Evolutionary conservation across 495 filamentous ascomycete genomes (phyloP), one percentile per base, ranked within the genome.

Genomic region (Aeminium ludgeri): DNA sequence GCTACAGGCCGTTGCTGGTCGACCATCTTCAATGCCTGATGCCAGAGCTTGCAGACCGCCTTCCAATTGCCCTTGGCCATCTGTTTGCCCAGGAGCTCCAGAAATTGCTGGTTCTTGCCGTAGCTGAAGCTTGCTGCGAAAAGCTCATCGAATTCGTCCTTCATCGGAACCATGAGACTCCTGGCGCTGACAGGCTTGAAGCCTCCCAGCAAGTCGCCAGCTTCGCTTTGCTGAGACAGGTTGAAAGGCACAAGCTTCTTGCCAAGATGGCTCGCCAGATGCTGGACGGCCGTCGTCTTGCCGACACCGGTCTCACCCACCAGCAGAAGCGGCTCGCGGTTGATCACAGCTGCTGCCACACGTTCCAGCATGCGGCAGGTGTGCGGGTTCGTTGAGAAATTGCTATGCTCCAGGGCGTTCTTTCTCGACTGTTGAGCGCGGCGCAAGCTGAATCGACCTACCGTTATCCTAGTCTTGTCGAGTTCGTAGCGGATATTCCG

Each of bases 281-380:
- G 85, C 54, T 99, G 91, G 33, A 99, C 75, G 10, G 87, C 77
- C 1, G 86, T 86, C 1, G 91, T 99, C 60, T 99, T 99, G 52
- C 91, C 91, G 36, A 89, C 93, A 61, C 91, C 91, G 2, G 91
- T 99, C 62, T 99, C 91, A 46, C 91, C 91, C 29, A 99, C 89
- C 37, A 99, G 73, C 20, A 99, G 61, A 7, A 92, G 71, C 1
- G 91, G 89, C 54, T 99, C 91, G 3, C 73, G 70, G 57, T 86
- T 74, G 42, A 79, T 73, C 11, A 95, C 70, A 1, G 86, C 76
- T 20, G 80, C 76, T 4, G 80, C 77, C 43, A 94, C 78, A 56
- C 87, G 82, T 54, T 99, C 89, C 46, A 96, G 62, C 8, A 82
- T 57, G 40, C 76, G 63, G 37, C 71, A 67, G 0, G 78, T 79